Base-by-base conservation (phyloP, 345 rosid species). In the Psidium friedrichsthalianum region DNA sequence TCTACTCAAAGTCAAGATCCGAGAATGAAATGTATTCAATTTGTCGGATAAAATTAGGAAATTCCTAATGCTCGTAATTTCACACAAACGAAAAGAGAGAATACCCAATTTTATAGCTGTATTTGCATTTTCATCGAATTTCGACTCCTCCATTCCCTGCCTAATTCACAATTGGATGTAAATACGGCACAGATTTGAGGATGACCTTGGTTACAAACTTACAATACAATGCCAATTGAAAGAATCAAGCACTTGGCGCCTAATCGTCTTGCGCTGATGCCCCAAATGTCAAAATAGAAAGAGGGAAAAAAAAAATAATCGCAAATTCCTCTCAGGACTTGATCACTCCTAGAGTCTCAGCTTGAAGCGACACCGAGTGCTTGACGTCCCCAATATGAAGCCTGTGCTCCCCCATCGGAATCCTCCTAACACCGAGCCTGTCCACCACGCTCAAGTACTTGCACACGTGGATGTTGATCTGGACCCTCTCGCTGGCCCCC, bases 381-480 rank as follows among this genome's bases (percentile, higher is more conserved):
- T 83, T 86, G 22, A 86, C 81, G 8, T 89, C 94, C 25, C 98
- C 99, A 82, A 96, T 93, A 52, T 92, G 95, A 86, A 96, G 91
- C 78, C 85, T 85, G 83, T 96, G 98, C 57, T 89, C 94, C 7
- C 99, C 99, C 87, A 94, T 86, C 47, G 98, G 98, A 86, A 96
- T 92, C 89, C 98, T 94, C 90, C 98, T 92, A 88, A 90, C 90
- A 44, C 99, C 99, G 40, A 91, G 90, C 20, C 87, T 83, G 88
- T 96, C 99, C 82, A 95, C 98, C 24, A 95, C 97, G 85, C 99
- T 96, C 53, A 96, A 52, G 74, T 81, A 89, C 94, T 95, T 94
- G 92, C 99, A 96, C 74, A 95, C 98, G 78, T 96, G 97, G 59
- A 96, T 93, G 56, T 91, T 90, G 52, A 96, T 88, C 27, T 87